Conservation (phyloP, 2,329 filamentous ascomycete genomes). For the Colletotrichum sp. region DNA sequence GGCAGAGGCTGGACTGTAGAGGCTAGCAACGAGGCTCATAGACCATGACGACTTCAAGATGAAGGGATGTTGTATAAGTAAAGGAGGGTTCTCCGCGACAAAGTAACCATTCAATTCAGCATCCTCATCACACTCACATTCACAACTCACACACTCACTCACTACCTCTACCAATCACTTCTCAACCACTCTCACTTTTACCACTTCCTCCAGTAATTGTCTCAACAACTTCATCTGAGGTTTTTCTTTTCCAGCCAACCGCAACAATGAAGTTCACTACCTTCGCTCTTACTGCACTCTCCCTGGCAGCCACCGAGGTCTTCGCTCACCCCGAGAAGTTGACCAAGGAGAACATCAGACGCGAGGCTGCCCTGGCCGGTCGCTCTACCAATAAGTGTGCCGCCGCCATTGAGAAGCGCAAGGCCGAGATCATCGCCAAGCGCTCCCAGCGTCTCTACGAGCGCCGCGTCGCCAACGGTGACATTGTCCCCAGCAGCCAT, state of each 20-base stretch:
- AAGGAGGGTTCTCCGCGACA: not conserved
- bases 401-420: not conserved
- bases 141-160: not conserved
- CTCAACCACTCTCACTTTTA: not conserved
- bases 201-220: not conserved
- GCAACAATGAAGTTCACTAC: not conserved
- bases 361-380: not conserved
- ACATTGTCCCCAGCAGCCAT: not conserved
- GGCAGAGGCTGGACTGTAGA: not conserved
- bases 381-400: not conserved
- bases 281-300: not conserved
- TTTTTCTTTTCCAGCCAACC: not conserved
- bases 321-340: not conserved
- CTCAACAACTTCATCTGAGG: not conserved
- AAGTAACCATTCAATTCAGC: not conserved
- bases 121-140: not conserved
- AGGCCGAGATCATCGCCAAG: not conserved
- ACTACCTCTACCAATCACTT: not conserved
- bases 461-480: not conserved
- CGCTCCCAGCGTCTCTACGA: not conserved
- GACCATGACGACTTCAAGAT: not conserved
- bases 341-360: not conserved
- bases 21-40: not conserved
- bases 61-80: not conserved
- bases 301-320: not conserved